Percentiles rank a stretch among this genome's conserved stretches.
These are phyloP conservation scores for Leishmania tropica DNA, from an alignment of 208 protist species.

Conservation along the genomic window DNA sequence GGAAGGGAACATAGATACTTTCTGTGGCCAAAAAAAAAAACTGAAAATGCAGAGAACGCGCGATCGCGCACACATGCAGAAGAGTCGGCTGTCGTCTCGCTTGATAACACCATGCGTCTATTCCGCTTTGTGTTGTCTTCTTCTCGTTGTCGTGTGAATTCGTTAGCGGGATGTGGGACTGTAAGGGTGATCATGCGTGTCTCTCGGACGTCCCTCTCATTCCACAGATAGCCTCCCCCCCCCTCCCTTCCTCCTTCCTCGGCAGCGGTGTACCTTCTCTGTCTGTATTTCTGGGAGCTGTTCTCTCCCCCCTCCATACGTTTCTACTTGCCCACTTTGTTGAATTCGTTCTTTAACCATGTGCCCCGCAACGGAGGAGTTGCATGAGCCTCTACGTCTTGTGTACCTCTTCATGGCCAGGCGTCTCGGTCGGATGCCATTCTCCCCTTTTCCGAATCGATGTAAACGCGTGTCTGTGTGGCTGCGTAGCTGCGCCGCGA, in stretches of 20 bases:
- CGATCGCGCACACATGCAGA: neutral
- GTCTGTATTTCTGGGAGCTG: neutral
- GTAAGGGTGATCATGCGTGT: neutral
- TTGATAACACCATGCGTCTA: neutral
- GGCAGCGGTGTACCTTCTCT: neutral
- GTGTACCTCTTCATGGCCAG: neutral
- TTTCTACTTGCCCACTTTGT: neutral
- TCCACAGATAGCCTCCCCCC: neutral
- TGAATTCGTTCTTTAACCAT: neutral
- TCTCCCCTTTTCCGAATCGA: neutral
- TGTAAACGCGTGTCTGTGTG: neutral
- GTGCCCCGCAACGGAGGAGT: neutral
- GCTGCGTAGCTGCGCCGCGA: neutral
- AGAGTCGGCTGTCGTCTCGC: neutral
- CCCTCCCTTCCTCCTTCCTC: neutral
- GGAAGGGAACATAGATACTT: neutral
- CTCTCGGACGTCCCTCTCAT: neutral
- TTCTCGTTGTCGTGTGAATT: neutral
- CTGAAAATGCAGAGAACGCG: neutral
- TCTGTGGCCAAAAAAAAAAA: neutral
- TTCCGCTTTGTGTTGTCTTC: neutral
- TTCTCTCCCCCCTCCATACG: neutral
- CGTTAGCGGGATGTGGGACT: neutral
- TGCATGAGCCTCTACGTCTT: neutral
- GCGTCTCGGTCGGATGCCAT: neutral